Conservation (phyloP, 306 rosid genomes). For the Inga laurina region DNA sequence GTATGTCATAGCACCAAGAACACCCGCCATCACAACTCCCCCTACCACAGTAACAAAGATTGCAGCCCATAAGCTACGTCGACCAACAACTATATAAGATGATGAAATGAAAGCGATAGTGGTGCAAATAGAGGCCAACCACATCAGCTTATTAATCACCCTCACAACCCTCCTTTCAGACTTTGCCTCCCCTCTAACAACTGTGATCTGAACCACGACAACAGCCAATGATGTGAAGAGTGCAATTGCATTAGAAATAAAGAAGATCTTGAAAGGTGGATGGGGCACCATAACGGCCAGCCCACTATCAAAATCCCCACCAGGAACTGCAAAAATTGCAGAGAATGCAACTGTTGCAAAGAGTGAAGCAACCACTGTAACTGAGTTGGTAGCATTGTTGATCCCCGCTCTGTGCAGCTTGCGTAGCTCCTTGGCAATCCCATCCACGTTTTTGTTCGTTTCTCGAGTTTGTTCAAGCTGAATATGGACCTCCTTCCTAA, state of each 20-base stretch:
- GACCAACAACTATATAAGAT: conserved; percentile 76
- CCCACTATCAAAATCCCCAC: conserved; percentile 63
- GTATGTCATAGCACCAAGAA: conserved; percentile 82
- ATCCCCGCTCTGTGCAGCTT: conserved; percentile 77
- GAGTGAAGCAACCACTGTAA: conserved; percentile 82
- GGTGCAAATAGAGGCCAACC: conserved; percentile 83
- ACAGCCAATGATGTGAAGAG: conserved; percentile 82
- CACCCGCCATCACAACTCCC: conserved; percentile 55
- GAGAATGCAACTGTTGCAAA: conserved; percentile 89
- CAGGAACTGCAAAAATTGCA: conserved; percentile 84
- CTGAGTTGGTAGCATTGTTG: conserved; percentile 83
- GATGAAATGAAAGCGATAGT: conserved; percentile 72
- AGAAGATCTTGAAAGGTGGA: conserved; percentile 65
- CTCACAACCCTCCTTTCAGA: conserved; percentile 73
- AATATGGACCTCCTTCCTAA: conserved; percentile 68
- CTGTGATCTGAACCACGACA: conserved; percentile 84
- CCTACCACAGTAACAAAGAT: conserved; percentile 64
- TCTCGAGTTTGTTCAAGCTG: conserved; percentile 90
- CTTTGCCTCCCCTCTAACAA: conserved; percentile 81
- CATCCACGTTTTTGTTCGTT: conserved; percentile 70
- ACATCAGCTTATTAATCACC: conserved; percentile 91
- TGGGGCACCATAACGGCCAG: conserved; percentile 50
- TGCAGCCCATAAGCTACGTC: conserved; percentile 76
- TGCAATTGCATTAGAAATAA: conserved; percentile 68
- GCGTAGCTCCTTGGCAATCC: conserved; percentile 74